These are phyloP conservation scores for Xylariaceae sp. DNA, from an alignment of 2,329 filamentous ascomycete species.

Conservation along the genomic window DNA sequence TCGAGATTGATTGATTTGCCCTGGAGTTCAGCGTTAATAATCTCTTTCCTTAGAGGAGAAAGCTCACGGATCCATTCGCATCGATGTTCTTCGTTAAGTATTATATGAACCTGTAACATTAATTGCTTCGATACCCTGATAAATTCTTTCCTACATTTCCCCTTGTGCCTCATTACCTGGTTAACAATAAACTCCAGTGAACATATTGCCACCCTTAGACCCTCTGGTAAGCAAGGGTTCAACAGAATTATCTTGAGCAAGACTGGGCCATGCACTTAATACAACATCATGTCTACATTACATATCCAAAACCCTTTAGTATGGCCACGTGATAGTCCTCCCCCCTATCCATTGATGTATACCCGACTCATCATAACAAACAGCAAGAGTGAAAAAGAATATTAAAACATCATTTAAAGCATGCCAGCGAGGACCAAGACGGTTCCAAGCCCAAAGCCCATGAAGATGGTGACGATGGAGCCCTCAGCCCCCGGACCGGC, in stretches of 20 bases:
- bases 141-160: neutral
- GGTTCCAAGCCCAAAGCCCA: constrained; percentile 28
- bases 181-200: neutral
- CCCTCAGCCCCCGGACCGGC: constrained; percentile 22
- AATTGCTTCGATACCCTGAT: neutral
- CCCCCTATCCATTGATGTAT: neutral
- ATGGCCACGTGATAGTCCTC: neutral
- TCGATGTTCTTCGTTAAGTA: neutral
- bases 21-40: too few species aligned
- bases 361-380: neutral
- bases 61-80: neutral
- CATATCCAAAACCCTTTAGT: neutral
- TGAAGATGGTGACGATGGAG: constrained; percentile 26
- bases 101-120: neutral
- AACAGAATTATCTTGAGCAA: neutral
- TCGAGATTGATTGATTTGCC: neutral
- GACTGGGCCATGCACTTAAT: neutral
- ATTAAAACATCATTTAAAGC: constrained; percentile 18
- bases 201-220: neutral
- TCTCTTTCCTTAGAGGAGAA: neutral
- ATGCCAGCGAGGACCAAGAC: constrained; percentile 29
- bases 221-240: neutral
- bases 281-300: neutral
- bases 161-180: neutral
- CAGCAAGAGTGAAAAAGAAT: neutral